Base-by-base conservation (phyloP, 2,329 filamentous ascomycete genomes). In the Hypomyces rosellus region DNA sequence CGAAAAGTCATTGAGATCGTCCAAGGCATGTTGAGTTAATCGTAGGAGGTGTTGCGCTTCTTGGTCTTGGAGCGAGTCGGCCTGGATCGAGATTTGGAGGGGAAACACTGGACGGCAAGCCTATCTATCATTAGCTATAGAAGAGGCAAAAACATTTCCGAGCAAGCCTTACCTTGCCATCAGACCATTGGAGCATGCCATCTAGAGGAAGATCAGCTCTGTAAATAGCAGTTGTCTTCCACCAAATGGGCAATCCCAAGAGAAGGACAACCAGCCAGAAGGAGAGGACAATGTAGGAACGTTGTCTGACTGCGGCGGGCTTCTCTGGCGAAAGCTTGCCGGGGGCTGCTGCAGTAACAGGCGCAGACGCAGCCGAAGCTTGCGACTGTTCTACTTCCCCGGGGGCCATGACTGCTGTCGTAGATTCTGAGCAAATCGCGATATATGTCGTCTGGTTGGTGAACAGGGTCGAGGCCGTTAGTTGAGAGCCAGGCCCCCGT, bases 201-300 rank as follows among this genome's bases (percentile, higher is more conserved):
- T 86, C 79, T 58, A 96, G 69, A 5, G 93, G 93, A 59, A 99
- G 73, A 41, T 84, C 78, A 12, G 92, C 91, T 49, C 93, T 82
- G 67, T 95, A 91, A 49, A 97, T 95, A 0, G 88, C 86, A 4
- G 93, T 99, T 1, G 93, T 97, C 67, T 84, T 84, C 84, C 89
- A 95, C 93, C 93, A 99, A 79, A 95, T 85, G 51, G 93, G 93
- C 57, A 99, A 68, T 3, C 93, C 93, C 5, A 99, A 71, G 30
- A 86, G 78, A 6, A 95, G 65, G 6, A 95, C 88, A 36, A 97
- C 82, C 5, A 83, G 74, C 93, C 93, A 99, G 69, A 96, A 97
- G 8, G 92, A 92, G 54, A 88, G 67, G 55, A 99, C 84, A 46
- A 97, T 86, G 55, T 76, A 75, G 44, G 82, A 81, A 49, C 93